phyloP scores from a whole-genome alignment of 1,139 yeast species.

The Sugiyamaella xylanicola region DNA sequence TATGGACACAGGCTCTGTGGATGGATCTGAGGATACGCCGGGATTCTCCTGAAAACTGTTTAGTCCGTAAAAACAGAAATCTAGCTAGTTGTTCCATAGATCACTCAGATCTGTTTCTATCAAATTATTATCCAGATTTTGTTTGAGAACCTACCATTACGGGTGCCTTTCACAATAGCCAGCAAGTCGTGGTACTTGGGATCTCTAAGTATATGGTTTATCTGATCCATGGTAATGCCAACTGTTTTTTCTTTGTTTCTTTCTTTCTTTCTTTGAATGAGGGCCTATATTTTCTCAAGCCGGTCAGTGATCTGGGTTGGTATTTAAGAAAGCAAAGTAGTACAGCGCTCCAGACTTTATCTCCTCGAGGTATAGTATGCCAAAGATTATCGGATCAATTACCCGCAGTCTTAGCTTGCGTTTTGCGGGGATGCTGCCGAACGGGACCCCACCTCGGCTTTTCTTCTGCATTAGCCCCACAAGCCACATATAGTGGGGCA shows the following conservation, averaged over 20 bases:
- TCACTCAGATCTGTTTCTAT: too few species aligned
- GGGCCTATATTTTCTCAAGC: background rate
- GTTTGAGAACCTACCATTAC: conserved; percentile 44
- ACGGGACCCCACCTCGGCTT: background rate
- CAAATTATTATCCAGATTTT: too few species aligned
- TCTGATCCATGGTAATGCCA: conserved; percentile 23
- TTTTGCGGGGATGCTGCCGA: background rate
- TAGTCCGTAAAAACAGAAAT: too few species aligned
- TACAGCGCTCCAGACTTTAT: too few species aligned
- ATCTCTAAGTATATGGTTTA: conserved; percentile 34
- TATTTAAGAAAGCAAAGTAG: too few species aligned
- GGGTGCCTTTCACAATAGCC: conserved; percentile 42
- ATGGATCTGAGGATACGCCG: too few species aligned
- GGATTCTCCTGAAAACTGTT: too few species aligned
- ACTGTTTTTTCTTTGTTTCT: background rate
- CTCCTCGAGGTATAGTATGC: too few species aligned
- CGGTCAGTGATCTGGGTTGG: too few species aligned
- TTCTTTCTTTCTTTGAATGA: background rate
- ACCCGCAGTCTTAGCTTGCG: background rate
- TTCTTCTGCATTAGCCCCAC: background rate
- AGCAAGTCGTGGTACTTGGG: conserved; percentile 43
- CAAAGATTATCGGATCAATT: background rate
- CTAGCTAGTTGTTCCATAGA: too few species aligned
- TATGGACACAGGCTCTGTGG: too few species aligned
- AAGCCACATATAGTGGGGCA: background rate